These are phyloP conservation scores for Phaeosphaeria sp. DNA, from an alignment of 2,329 filamentous ascomycete genomes.

Conservation along the genomic window DNA sequence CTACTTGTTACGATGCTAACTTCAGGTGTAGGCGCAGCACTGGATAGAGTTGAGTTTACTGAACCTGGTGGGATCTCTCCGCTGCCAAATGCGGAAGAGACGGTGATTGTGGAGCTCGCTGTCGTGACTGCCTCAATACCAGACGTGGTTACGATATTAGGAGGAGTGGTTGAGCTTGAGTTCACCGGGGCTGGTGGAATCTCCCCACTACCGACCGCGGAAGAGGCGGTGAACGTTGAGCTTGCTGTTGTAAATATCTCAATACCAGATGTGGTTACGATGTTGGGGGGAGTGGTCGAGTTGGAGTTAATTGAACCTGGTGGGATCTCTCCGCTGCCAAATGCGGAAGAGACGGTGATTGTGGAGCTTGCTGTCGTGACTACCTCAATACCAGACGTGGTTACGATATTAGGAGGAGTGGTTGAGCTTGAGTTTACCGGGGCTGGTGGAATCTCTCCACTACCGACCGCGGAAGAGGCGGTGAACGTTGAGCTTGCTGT, in stretches of 20 bases:
- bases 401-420: no score
- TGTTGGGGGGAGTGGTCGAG: neutral
- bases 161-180: neutral
- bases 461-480: constrained; percentile 9
- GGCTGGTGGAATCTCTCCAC: constrained; percentile 12
- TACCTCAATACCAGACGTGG: no score
- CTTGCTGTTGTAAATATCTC: constrained; percentile 4
- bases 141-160: no score
- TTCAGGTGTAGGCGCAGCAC: neutral
- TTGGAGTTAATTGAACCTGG: constrained; percentile 9
- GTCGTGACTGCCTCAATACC: no score
- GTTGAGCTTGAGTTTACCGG: constrained; percentile 1
- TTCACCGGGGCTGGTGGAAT: constrained; percentile 11
- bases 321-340: constrained; percentile 9
- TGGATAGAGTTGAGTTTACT: neutral
- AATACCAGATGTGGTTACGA: neutral
- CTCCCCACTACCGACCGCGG: constrained; percentile 11
- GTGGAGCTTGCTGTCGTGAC: constrained; percentile 13
- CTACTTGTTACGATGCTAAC: neutral
- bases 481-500: constrained; percentile 10
- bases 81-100: constrained; percentile 9
- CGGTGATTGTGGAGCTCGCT: constrained; percentile 8
- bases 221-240: constrained; percentile 9
- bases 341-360: constrained; percentile 8
- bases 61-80: constrained; percentile 13